phyloP scores from a whole-genome alignment of 768 basidiomycete species.

The Rhodotorula babjevae region DNA sequence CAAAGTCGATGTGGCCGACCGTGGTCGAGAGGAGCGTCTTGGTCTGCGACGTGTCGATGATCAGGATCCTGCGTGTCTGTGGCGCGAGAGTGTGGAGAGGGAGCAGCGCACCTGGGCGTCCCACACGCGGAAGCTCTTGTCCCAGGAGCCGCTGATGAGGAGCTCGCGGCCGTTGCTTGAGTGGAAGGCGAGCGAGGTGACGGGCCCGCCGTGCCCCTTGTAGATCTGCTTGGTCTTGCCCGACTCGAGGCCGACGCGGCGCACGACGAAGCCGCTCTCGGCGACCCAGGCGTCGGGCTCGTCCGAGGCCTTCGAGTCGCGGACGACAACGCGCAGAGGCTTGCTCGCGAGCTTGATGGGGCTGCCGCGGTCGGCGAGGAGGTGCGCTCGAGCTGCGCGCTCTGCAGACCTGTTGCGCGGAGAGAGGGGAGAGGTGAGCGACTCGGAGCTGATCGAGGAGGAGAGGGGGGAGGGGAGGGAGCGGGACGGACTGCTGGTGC shows the following conservation, averaged over 20 bases:
- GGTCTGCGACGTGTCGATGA: constrained; percentile 53
- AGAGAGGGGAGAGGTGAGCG: background rate
- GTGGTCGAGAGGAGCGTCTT: constrained; percentile 65
- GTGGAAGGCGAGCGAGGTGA: constrained; percentile 70
- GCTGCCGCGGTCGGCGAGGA: constrained; percentile 65
- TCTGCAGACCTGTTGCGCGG: constrained; percentile 54
- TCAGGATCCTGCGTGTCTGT: background rate
- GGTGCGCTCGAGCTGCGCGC: constrained; percentile 59
- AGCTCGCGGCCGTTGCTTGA: constrained; percentile 51
- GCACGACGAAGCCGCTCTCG: constrained; percentile 65
- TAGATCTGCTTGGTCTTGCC: constrained; percentile 72
- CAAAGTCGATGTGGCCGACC: constrained; percentile 76
- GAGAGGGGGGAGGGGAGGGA: constrained; percentile 31
- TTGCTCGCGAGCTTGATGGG: constrained; percentile 74
- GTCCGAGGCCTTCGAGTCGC: constrained; percentile 29
- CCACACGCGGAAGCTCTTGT: constrained; percentile 91
- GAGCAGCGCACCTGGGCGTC: constrained; percentile 58
- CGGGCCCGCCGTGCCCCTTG: constrained; percentile 81
- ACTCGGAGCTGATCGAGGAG: constrained; percentile 22
- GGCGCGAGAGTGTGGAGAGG: background rate
- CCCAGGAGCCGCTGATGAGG: constrained; percentile 91
- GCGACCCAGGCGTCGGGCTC: constrained; percentile 76
- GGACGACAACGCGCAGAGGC: constrained; percentile 60
- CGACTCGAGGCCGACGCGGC: constrained; percentile 53
- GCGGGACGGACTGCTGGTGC: constrained; percentile 58